These are phyloP conservation scores for Remersonia thermophila DNA, from an alignment of 2,329 filamentous ascomycete species.

Conservation along the genomic window DNA sequence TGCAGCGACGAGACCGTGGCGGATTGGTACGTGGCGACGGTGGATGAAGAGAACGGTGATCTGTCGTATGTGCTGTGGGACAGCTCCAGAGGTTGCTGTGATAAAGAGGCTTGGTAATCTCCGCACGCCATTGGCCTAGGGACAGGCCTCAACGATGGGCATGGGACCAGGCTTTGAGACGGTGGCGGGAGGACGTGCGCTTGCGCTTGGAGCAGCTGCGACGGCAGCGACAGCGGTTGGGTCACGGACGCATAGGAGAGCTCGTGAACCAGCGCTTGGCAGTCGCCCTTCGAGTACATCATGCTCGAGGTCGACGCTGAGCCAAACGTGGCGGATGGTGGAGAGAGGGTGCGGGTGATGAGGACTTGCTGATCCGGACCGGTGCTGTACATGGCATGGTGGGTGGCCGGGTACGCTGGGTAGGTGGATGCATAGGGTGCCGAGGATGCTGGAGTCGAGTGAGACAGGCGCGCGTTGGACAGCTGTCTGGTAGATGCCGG, in stretches of 20 bases:
- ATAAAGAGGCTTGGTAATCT: conserved; percentile 1
- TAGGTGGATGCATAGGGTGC: conserved; percentile 14
- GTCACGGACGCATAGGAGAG: conserved; percentile 3
- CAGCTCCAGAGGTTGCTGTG: no score
- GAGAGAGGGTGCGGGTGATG: conserved; percentile 12
- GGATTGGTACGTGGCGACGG: no score
- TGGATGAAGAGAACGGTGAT: no score
- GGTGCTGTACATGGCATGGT: neutral
- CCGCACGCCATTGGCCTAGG: conserved; percentile 5
- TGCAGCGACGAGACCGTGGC: no score
- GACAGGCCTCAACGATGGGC: conserved; percentile 5
- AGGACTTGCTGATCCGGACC: conserved; percentile 1
- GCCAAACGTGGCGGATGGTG: conserved; percentile 6
- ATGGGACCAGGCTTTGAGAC: conserved; percentile 6
- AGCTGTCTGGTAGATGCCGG: conserved; percentile 2
- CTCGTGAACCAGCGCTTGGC: conserved; percentile 5
- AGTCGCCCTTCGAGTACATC: conserved; percentile 5
- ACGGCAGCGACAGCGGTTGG: conserved; percentile 8
- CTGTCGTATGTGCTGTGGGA: no score
- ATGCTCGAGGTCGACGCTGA: neutral
- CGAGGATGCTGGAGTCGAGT: conserved; percentile 5
- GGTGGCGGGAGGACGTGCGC: conserved; percentile 8
- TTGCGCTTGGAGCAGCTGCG: no score
- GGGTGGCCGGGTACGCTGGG: conserved; percentile 6
- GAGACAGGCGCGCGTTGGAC: conserved; percentile 7